Percentiles rank a stretch among this genome's conserved stretches.
Evolutionary conservation across 192 early-diverging fungal genomes (phyloP).

Genomic region (Umbelopsis isabellina): DNA sequence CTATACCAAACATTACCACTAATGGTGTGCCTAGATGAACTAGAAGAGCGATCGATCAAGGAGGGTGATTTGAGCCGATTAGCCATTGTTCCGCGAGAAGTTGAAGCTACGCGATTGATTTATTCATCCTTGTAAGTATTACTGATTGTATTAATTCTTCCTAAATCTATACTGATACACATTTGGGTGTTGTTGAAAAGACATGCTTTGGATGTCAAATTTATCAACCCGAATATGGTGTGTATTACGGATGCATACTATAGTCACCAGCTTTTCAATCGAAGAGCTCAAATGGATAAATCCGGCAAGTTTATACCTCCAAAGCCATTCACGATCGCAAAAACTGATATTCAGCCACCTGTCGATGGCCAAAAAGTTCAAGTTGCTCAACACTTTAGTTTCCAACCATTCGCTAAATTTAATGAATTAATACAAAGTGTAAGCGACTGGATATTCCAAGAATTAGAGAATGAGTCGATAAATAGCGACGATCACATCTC

Average conservation of each 20-base stretch:
- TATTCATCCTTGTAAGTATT: conserved; percentile 40
- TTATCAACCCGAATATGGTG: conserved; percentile 26
- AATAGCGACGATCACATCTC: background rate
- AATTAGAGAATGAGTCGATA: background rate
- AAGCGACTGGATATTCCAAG: conserved; percentile 28
- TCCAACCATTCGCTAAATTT: conserved; percentile 30
- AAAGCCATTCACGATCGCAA: background rate
- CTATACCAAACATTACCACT: conserved; percentile 43
- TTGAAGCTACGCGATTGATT: conserved; percentile 36
- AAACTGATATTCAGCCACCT: background rate
- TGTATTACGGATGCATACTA: conserved; percentile 40
- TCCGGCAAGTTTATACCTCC: conserved; percentile 20
- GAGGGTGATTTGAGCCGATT: conserved; percentile 30
- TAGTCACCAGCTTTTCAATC: conserved; percentile 25
- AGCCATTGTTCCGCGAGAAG: conserved; percentile 39
- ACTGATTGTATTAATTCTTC: background rate
- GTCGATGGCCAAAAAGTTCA: background rate
- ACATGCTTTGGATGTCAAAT: conserved; percentile 39
- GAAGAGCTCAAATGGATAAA: conserved; percentile 1
- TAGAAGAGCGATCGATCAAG: conserved; percentile 27
- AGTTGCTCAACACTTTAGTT: conserved; percentile 31
- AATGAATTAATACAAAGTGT: conserved; percentile 26
- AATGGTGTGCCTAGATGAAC: conserved; percentile 37
- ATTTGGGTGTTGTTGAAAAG: background rate
- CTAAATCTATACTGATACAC: background rate